A percentile compares a stretch with the other conserved stretches of the same genome.
Conservation (phyloP, 176 grass and related monocot species). For the Elaeis guineensis region DNA sequence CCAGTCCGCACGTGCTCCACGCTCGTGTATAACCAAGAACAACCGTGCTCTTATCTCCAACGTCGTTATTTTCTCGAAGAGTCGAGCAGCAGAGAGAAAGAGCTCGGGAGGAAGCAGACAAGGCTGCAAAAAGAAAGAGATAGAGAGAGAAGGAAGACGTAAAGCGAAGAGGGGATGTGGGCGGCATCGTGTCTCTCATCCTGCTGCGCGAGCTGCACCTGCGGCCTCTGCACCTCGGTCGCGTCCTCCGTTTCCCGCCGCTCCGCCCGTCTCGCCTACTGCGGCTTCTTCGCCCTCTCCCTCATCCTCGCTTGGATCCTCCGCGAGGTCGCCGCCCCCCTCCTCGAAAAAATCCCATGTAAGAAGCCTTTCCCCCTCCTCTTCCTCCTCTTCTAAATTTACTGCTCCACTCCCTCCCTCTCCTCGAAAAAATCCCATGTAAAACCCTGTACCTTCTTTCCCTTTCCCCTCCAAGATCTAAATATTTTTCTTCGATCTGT, state of each 20-base stretch:
- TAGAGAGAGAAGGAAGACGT: not conserved
- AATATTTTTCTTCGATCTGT: too few relatives aligned
- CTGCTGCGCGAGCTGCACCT: constrained; percentile 73
- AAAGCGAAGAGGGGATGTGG: constrained; percentile 38
- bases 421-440: too few relatives aligned
- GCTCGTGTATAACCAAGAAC: too few relatives aligned
- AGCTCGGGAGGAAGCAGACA: not conserved
- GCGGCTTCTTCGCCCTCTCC: constrained; percentile 44
- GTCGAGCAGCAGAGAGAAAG: too few relatives aligned
- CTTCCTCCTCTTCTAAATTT: too few relatives aligned
- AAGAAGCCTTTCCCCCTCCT: not conserved
- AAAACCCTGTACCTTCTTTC: too few relatives aligned
- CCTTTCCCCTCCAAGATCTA: too few relatives aligned
- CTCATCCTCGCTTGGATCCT: constrained; percentile 47
- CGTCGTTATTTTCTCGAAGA: too few relatives aligned
- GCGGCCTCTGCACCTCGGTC: constrained; percentile 75
- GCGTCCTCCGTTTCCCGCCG: constrained; percentile 58
- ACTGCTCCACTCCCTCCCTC: too few relatives aligned
- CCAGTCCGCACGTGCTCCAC: too few relatives aligned
- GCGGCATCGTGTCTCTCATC: constrained; percentile 71
- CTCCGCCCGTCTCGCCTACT: constrained; percentile 58
- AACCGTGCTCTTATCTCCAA: too few relatives aligned
- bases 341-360: constrained; percentile 44
- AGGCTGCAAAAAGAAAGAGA: not conserved
- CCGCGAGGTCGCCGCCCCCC: constrained; percentile 43